These are phyloP conservation scores for Lachancea cidri DNA, from an alignment of 805 yeast species.

Conservation along the genomic window DNA sequence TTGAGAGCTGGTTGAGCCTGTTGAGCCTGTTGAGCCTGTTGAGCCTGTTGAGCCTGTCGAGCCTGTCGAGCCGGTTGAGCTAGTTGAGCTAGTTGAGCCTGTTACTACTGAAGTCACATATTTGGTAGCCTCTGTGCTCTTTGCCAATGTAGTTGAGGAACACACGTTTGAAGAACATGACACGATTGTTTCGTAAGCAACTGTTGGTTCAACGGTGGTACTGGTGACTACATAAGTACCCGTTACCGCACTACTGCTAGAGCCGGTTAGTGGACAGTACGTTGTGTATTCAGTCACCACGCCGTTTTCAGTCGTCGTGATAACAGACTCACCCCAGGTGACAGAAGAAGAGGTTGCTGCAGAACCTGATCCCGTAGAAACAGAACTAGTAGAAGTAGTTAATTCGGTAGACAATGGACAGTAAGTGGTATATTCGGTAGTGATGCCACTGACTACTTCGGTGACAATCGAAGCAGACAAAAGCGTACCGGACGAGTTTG, in stretches of 20 bases:
- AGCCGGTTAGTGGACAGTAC: conserved; percentile 10
- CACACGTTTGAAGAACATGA: not conserved
- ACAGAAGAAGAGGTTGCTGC: no score
- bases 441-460: conserved; percentile 6
- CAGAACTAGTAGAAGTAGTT: conserved; percentile 5
- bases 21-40: conserved; percentile 1
- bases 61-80: no score
- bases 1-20: not conserved
- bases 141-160: not conserved
- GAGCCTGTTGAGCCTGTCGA: no score
- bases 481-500: not conserved
- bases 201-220: not conserved
- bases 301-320: conserved; percentile 12
- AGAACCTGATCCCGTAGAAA: conserved; percentile 7
- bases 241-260: no score
- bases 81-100: not conserved
- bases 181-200: not conserved
- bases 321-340: not conserved
- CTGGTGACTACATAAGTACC: not conserved
- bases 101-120: not conserved
- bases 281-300: conserved; percentile 14
- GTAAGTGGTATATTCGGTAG: conserved; percentile 14
- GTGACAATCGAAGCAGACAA: conserved; percentile 6
- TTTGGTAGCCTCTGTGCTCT: not conserved
- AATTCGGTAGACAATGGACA: conserved; percentile 10